A percentile compares a stretch with the other conserved stretches of the same genome.
phyloP scores from a whole-genome alignment of 352 stramenopile species.

The Globisporangium abappressorium region DNA sequence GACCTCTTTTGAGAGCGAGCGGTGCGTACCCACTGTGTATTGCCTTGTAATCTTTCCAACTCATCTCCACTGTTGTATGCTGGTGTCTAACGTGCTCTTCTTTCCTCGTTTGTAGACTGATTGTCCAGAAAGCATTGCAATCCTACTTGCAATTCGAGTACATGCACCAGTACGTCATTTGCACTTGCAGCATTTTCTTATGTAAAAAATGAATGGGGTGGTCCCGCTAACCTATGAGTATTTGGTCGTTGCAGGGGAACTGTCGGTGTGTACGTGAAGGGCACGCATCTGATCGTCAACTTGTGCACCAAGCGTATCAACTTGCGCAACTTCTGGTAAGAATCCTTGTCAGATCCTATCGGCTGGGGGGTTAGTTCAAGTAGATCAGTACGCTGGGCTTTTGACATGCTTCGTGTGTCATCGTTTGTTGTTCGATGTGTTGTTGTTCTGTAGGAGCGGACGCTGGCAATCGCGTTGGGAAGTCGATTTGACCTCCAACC shows the following conservation, averaged over 20 bases:
- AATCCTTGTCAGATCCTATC: background rate
- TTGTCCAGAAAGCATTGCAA: constrained; percentile 68
- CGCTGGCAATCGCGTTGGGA: constrained; percentile 83
- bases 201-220: constrained; percentile 1
- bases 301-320: constrained; percentile 87
- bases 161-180: constrained; percentile 51
- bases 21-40: constrained; percentile 29
- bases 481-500: constrained; percentile 58
- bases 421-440: background rate
- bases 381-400: background rate
- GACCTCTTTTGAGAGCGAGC: constrained; percentile 62
- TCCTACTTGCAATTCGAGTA: constrained; percentile 87
- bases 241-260: constrained; percentile 43
- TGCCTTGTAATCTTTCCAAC: background rate
- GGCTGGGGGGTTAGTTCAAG: background rate
- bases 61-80: background rate
- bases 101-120: constrained; percentile 20
- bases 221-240: constrained; percentile 6
- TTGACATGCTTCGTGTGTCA: background rate
- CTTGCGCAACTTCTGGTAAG: constrained; percentile 86
- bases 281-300: constrained; percentile 64
- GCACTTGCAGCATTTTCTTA: background rate
- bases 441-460: constrained; percentile 35
- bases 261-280: constrained; percentile 73
- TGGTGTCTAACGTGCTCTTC: constrained; percentile 5